phyloP scores from a whole-genome alignment of 2,329 filamentous ascomycete species.

The Talaromyces sp. region DNA sequence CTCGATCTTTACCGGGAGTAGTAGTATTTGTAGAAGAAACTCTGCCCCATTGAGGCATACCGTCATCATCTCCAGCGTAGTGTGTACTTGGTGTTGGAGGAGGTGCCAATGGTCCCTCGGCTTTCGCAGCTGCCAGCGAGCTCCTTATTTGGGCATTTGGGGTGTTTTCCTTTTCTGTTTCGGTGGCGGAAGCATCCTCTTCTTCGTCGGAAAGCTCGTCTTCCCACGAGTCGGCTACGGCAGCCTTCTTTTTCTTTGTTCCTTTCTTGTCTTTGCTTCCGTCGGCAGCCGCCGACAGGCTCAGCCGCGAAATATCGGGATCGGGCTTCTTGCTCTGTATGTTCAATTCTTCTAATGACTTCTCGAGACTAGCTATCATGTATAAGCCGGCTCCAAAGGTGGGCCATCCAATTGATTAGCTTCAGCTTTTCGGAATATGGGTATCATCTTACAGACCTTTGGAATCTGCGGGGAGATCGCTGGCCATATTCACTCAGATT shows the following conservation, averaged over 20 bases:
- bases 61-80: constrained; percentile 1
- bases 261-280: constrained; percentile 24
- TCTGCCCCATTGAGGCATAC: background rate
- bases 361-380: constrained; percentile 14
- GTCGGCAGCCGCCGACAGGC: constrained; percentile 1
- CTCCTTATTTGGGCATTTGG: constrained; percentile 18
- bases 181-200: background rate
- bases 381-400: background rate
- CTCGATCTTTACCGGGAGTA: constrained; percentile 9
- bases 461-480: constrained; percentile 15
- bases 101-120: constrained; percentile 49
- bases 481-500: constrained; percentile 12
- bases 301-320: constrained; percentile 28
- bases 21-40: constrained; percentile 17
- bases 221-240: constrained; percentile 71
- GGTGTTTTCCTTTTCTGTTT: constrained; percentile 28
- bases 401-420: background rate
- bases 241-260: constrained; percentile 31
- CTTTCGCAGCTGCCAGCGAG: constrained; percentile 25
- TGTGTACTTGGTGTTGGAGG: constrained; percentile 61
- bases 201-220: constrained; percentile 59
- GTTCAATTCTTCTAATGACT: constrained; percentile 20
- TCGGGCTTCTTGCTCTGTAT: constrained; percentile 31
- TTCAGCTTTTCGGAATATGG: background rate
- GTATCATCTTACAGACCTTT: constrained; percentile 22